phyloP scores from a whole-genome alignment of 345 rosid species.

The Populus davidiana region DNA sequence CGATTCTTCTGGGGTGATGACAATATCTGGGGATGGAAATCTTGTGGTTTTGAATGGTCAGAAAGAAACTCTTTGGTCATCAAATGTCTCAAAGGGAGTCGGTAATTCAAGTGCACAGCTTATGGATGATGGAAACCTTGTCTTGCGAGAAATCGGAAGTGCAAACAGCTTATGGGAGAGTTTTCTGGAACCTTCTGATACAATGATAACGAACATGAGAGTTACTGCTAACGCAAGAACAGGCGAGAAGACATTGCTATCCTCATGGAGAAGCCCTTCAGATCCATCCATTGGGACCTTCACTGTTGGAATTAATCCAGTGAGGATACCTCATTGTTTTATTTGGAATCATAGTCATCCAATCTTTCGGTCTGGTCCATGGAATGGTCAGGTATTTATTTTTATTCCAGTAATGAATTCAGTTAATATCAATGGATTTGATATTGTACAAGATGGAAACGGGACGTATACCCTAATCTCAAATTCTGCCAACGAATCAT shows the following conservation, averaged over 20 bases:
- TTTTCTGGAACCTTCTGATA: conserved; percentile 39
- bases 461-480: conserved; percentile 20
- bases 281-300: conserved; percentile 57
- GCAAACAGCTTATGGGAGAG: conserved; percentile 53
- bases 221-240: conserved; percentile 27
- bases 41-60: conserved; percentile 36
- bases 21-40: conserved; percentile 33
- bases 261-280: conserved; percentile 50
- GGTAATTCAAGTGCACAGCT: conserved; percentile 36
- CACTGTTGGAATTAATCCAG: conserved; percentile 29
- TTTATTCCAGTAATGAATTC: conserved; percentile 28
- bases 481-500: background rate
- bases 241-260: conserved; percentile 24
- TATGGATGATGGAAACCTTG: conserved; percentile 49
- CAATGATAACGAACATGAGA: conserved; percentile 36
- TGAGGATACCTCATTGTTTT: conserved; percentile 28
- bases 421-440: conserved; percentile 29
- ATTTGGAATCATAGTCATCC: conserved; percentile 42
- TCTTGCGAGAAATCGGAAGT: conserved; percentile 23
- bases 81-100: conserved; percentile 27
- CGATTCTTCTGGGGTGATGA: conserved; percentile 36
- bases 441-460: conserved; percentile 18
- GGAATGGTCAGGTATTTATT: conserved; percentile 47
- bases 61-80: conserved; percentile 47
- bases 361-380: conserved; percentile 54